Conservation (phyloP, 2,329 filamentous ascomycete genomes). For the Hypoxylon sp. region DNA sequence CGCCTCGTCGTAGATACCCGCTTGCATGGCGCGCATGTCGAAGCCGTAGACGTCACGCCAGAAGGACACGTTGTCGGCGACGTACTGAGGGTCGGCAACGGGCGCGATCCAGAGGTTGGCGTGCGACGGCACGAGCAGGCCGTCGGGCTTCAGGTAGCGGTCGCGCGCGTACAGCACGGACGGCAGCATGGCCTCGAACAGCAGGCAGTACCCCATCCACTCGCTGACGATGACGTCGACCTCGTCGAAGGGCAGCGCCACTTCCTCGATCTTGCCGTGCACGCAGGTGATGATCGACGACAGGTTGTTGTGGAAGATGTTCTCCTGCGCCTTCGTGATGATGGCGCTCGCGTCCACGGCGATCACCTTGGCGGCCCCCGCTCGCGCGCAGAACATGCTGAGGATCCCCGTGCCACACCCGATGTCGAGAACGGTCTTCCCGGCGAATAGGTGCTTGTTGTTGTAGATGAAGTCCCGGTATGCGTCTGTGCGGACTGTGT, state of each 20-base stretch:
- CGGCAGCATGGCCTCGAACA: slow-evolving; percentile 97
- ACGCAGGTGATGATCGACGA: slow-evolving; percentile 82
- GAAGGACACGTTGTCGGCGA: slow-evolving; percentile 83
- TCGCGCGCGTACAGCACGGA: slow-evolving; percentile 92
- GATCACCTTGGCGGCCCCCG: slow-evolving; percentile 87
- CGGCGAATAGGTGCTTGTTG: slow-evolving; percentile 88
- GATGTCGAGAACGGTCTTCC: slow-evolving; percentile 90
- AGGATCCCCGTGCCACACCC: slow-evolving; percentile 91
- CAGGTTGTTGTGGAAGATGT: slow-evolving; percentile 85
- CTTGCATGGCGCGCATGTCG: slow-evolving; percentile 91
- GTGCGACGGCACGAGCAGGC: slow-evolving; percentile 89
- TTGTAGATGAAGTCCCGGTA: slow-evolving; percentile 97
- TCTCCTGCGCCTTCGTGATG: slow-evolving; percentile 87
- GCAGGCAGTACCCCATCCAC: slow-evolving; percentile 96
- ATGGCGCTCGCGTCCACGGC: slow-evolving; percentile 95
- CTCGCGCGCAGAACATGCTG: slow-evolving; percentile 94
- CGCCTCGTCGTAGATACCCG: slow-evolving; percentile 85
- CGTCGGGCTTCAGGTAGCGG: slow-evolving; percentile 83
- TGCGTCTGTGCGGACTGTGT: slow-evolving; percentile 86
- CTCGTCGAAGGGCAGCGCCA: slow-evolving; percentile 79
- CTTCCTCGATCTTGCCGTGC: slow-evolving; percentile 89
- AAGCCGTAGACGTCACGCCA: slow-evolving; percentile 97
- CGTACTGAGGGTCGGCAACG: slow-evolving; percentile 81
- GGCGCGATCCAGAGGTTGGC: slow-evolving; percentile 87
- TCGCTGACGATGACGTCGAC: slow-evolving; percentile 97